Base-by-base conservation (phyloP, 768 basidiomycete species). In the Trametes punicea region DNA sequence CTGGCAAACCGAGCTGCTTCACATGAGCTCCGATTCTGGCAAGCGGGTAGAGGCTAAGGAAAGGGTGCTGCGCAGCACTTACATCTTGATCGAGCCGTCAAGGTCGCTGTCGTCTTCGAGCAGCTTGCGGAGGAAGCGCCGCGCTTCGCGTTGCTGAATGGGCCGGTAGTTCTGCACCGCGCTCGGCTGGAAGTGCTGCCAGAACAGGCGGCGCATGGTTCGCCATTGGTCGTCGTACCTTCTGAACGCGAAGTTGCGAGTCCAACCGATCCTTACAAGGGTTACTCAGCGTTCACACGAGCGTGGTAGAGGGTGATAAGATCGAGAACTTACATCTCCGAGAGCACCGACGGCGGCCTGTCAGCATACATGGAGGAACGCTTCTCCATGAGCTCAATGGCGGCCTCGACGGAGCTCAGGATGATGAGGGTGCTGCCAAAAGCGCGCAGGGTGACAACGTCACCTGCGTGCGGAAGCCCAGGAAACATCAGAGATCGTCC, bases 221-320 rank as follows among this genome's bases (percentile, higher is more conserved):
- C 55, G 47, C 55, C 55, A 56, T 23, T 41, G n/a, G 13, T 41
- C 38, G 10, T 47, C 55, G 41, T 51, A 56, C 7, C 39, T 40
- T 34, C 44, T 50, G 26, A 56, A 26, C 1, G 34, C 55, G 6
- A 56, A 15, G 31, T 36, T 50, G 46, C 55, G 48, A 1, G 20
- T 40, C 55, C 48, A 56, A 6, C 48, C 41, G 0, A 39, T 36
- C 29, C 55, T 56, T n/a, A n/a, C n/a, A n/a, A n/a, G n/a, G n/a
- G n/a, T n/a, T n/a, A n/a, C n/a, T n/a, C n/a, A n/a, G n/a, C n/a
- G n/a, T n/a, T n/a, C n/a, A n/a, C 9, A 23, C 10, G 6, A 41
- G 2, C 6, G 10, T 41, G 6, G 11, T 23, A 21, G 4, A 4
- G 40, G 8, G 13, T 31, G 8, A 8, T 15, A 38, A n/a, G n/a